Conservation (phyloP, 768 basidiomycete genomes). For the Xerocomus spinulosus region DNA sequence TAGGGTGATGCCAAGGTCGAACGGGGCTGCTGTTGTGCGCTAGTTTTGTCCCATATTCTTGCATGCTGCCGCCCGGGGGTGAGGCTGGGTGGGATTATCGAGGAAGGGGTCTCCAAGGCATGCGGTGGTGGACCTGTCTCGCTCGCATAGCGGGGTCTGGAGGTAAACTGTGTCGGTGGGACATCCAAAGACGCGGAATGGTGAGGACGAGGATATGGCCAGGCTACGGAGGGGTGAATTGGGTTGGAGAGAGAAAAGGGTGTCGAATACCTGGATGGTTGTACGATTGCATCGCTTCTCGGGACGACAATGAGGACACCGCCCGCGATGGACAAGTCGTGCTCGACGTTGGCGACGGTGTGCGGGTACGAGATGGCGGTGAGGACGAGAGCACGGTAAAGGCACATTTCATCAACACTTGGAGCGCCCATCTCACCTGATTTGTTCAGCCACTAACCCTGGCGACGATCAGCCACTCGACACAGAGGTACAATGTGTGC, state of each 20-base stretch:
- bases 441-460: not conserved
- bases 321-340: not conserved
- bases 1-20: slow-evolving; percentile 8
- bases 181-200: slow-evolving; percentile 20
- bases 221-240: slow-evolving; percentile 15
- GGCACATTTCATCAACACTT: slow-evolving; percentile 5
- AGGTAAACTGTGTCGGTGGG: slow-evolving; percentile 4
- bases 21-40: slow-evolving; percentile 11
- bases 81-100: slow-evolving; percentile 23
- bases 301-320: not conserved
- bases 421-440: slow-evolving; percentile 24
- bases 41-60: slow-evolving; percentile 17
- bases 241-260: not conserved
- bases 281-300: slow-evolving; percentile 32
- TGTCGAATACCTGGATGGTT: slow-evolving; percentile 26
- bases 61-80: slow-evolving; percentile 21
- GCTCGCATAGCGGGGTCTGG: slow-evolving; percentile 22
- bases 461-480: slow-evolving; percentile 1
- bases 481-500: slow-evolving; percentile 10
- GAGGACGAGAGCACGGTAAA: not conserved
- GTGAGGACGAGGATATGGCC: slow-evolving; percentile 14
- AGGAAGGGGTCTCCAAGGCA: slow-evolving; percentile 1
- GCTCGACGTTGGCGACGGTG: not conserved
- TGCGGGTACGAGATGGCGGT: not conserved
- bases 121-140: slow-evolving; percentile 8